Conservation (phyloP, 1,139 yeast species). For the Hemisphaericaspora subhashii region DNA sequence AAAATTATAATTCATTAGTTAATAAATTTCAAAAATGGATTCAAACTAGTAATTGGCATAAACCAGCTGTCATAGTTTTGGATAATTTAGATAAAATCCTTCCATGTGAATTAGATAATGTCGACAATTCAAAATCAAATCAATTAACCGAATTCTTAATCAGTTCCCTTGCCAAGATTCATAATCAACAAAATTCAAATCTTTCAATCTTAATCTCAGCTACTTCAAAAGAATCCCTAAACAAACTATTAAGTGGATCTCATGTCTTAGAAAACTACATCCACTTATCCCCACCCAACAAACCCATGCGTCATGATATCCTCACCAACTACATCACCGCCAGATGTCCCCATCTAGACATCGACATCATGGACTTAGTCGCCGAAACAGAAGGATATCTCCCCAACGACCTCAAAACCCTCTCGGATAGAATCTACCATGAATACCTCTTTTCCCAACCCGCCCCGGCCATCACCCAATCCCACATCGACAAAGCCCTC, state of each 20-base stretch:
- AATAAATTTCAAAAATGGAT: slow-evolving; percentile 39
- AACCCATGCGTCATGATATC: slow-evolving; percentile 56
- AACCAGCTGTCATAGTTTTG: slow-evolving; percentile 71
- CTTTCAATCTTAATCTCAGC: slow-evolving; percentile 59
- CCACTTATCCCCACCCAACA: slow-evolving; percentile 69
- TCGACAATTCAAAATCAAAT: slow-evolving; percentile 57
- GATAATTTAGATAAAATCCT: slow-evolving; percentile 82
- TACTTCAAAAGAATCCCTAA: slow-evolving; percentile 63
- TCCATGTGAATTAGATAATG: slow-evolving; percentile 71
- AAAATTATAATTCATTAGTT: slow-evolving; percentile 33
- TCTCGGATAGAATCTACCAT: slow-evolving; percentile 75
- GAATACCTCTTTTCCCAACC: slow-evolving; percentile 45
- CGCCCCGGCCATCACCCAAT: slow-evolving; percentile 18
- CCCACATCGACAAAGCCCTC: slow-evolving; percentile 57
- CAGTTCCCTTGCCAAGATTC: slow-evolving; percentile 41
- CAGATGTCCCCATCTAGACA: slow-evolving; percentile 40
- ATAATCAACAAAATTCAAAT: slow-evolving; percentile 40
- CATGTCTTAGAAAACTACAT: slow-evolving; percentile 70
- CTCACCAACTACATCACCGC: slow-evolving; percentile 25
- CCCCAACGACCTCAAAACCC: slow-evolving; percentile 74
- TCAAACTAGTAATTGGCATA: slow-evolving; percentile 71
- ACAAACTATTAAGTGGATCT: slow-evolving; percentile 59
- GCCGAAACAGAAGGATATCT: slow-evolving; percentile 86
- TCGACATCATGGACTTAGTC: slow-evolving; percentile 71
- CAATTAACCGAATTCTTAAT: slow-evolving; percentile 55